Evolutionary conservation across 176 grass and related monocot species (phyloP).

Genomic region (Cenchrus fungigraminus): DNA sequence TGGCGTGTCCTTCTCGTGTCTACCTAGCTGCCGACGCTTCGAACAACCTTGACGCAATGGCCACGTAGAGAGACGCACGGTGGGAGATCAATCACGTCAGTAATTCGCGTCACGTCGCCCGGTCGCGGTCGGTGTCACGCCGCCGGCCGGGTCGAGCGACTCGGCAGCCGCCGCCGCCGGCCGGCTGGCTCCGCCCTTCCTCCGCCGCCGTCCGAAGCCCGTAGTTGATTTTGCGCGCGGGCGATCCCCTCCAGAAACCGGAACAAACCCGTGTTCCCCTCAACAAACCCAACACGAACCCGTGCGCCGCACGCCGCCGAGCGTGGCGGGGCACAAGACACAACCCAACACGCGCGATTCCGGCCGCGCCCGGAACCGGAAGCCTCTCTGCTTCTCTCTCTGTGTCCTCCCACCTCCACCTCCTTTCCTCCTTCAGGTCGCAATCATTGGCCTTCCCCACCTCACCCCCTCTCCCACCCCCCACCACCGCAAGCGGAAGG

Average conservation of each 20-base stretch:
- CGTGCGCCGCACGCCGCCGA: not conserved
- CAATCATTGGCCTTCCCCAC: constrained; percentile 29
- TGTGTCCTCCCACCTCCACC: not conserved
- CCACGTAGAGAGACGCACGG: not conserved
- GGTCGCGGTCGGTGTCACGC: not conserved
- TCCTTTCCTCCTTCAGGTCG: not conserved
- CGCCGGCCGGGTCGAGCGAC: not conserved
- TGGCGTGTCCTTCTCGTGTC: not conserved
- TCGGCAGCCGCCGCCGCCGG: not conserved
- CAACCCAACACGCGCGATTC: not conserved
- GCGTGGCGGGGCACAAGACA: no score
- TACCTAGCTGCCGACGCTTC: not conserved
- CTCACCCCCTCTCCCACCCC: not conserved
- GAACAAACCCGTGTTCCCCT: not conserved
- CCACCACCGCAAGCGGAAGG: no score
- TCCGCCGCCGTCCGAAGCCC: not conserved
- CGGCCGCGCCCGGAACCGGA: not conserved
- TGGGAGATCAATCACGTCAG: not conserved
- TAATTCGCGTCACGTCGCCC: not conserved
- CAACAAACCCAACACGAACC: not conserved
- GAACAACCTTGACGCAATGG: constrained; percentile 7
- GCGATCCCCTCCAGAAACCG: not conserved
- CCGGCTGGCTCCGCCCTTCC: not conserved
- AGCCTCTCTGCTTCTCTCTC: not conserved
- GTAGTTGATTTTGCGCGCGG: no score